phyloP scores from a whole-genome alignment of 805 yeast genomes.

The Metschnikowia koreensis region DNA sequence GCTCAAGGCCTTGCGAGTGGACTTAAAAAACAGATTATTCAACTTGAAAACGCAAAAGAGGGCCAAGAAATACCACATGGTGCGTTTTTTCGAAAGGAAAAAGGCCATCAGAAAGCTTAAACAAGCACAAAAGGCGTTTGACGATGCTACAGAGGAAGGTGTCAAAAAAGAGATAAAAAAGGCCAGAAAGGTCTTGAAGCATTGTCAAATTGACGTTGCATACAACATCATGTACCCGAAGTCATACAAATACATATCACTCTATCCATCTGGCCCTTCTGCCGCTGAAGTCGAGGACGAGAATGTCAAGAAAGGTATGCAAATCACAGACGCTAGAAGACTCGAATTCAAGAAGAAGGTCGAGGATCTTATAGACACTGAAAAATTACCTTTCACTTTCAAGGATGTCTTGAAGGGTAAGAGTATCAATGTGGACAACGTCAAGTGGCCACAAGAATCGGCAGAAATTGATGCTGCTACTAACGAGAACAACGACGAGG shows the following conservation, averaged over 20 bases:
- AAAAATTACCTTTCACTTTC: slow-evolving; percentile 51
- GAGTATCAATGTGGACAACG: slow-evolving; percentile 25
- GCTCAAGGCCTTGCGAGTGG: slow-evolving; percentile 58
- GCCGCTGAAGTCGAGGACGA: slow-evolving; percentile 28
- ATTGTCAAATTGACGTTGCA: slow-evolving; percentile 66
- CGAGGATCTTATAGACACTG: slow-evolving; percentile 49
- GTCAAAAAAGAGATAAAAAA: slow-evolving; percentile 40
- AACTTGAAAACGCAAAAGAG: slow-evolving; percentile 47
- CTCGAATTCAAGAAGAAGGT: slow-evolving; percentile 48
- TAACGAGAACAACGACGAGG: slow-evolving; percentile 19
- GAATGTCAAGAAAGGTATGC: slow-evolving; percentile 42
- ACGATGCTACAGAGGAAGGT: slow-evolving; percentile 32
- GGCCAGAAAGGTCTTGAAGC: slow-evolving; percentile 49
- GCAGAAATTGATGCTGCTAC: slow-evolving; percentile 48
- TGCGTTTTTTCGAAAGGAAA: slow-evolving; percentile 85
- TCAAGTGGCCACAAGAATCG: slow-evolving; percentile 17
- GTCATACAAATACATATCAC: slow-evolving; percentile 72
- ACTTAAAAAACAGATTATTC: slow-evolving; percentile 49
- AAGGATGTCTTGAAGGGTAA: slow-evolving; percentile 47
- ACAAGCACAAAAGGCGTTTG: slow-evolving; percentile 41
- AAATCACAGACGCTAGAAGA: slow-evolving; percentile 43
- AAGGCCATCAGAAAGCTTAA: slow-evolving; percentile 76
- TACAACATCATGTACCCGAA: slow-evolving; percentile 78
- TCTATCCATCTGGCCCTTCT: slow-evolving; percentile 52
- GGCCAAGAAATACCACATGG: slow-evolving; percentile 85